Evolutionary conservation across 768 basidiomycete species (phyloP), one percentile per base, ranked within the genome.

Genomic region (Termitomyces sp.): DNA sequence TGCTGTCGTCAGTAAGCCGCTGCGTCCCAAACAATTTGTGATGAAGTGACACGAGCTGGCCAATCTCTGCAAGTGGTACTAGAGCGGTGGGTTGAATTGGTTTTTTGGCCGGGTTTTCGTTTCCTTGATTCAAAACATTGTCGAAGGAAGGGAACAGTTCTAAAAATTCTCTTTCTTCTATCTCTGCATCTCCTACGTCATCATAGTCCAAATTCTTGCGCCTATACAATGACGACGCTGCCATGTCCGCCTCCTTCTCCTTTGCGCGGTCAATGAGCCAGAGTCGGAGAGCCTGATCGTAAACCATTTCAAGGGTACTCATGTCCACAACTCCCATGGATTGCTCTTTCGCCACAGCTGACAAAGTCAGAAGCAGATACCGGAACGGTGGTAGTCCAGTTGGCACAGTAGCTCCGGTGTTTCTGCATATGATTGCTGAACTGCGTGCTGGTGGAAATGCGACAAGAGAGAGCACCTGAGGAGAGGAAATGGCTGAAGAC

Each of bases 71-170:
- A 20, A 66, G 44, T 13, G 74, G 67, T 37, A 82, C 69, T 7
- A 77, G 69, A 50, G 59, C 51, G 30, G 65, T 46, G 53, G 59
- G 51, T 16, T 39, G 59, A 39, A 56, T 54, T 46, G 59, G 37
- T 20, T 51, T 61, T 59, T 66, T 46, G 58, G 49, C 36, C 34
- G 54, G 53, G 22, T 60, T n/a, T 30, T 36, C 44, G 30, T 62
- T 48, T 22, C 66, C 65, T n/a, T 72, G 63, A 36, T 80, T 75
- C 16, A 86, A 69, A 27, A 71, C 76, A 57, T 88, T 82, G 34
- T 88, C 89, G 64, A 86, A 96, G 12, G 85, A 84, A 13, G 97
- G 97, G 72, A 99, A 99, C 31, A 98, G 70, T 6, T 82, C 74
- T 47, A 86, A 73, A 66, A 98, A 93, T 64, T 98, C 97, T 61